phyloP scores from a whole-genome alignment of 1,284 basidiomycete genomes.

The Puccinia triticina region DNA sequence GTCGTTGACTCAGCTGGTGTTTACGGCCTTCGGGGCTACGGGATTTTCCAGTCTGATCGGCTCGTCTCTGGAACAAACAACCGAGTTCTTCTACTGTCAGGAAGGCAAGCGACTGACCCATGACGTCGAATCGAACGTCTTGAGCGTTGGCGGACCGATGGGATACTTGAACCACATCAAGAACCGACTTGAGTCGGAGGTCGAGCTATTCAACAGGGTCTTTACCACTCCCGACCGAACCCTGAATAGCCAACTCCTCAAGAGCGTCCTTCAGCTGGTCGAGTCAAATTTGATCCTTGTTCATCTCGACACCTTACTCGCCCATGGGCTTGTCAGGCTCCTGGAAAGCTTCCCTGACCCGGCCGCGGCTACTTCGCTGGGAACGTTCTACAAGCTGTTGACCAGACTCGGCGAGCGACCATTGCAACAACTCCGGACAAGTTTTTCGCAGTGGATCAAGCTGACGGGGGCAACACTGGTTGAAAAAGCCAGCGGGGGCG shows the following conservation, averaged over 20 bases:
- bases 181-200: neutral
- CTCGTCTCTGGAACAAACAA: slow-evolving; percentile 11
- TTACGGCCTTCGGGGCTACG: slow-evolving; percentile 17
- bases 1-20: slow-evolving; percentile 24
- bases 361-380: neutral
- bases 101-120: slow-evolving; percentile 39
- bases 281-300: slow-evolving; percentile 21
- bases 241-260: slow-evolving; percentile 11
- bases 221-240: slow-evolving; percentile 33
- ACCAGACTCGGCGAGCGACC: slow-evolving; percentile 8
- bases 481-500: neutral
- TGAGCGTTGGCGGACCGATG: slow-evolving; percentile 30
- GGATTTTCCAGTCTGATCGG: slow-evolving; percentile 25
- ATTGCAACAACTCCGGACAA: neutral
- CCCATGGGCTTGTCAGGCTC: neutral
- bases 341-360: slow-evolving; percentile 23
- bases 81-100: slow-evolving; percentile 24
- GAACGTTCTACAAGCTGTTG: slow-evolving; percentile 7
- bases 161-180: slow-evolving; percentile 37
- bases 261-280: slow-evolving; percentile 6
- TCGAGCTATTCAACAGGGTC: slow-evolving; percentile 19
- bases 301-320: slow-evolving; percentile 27
- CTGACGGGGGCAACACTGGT: slow-evolving; percentile 8
- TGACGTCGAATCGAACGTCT: slow-evolving; percentile 5
- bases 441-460: slow-evolving; percentile 29